These are phyloP conservation scores for Trichoderma koningiopsis DNA, from an alignment of 2,329 filamentous ascomycete species.

Conservation along the genomic window DNA sequence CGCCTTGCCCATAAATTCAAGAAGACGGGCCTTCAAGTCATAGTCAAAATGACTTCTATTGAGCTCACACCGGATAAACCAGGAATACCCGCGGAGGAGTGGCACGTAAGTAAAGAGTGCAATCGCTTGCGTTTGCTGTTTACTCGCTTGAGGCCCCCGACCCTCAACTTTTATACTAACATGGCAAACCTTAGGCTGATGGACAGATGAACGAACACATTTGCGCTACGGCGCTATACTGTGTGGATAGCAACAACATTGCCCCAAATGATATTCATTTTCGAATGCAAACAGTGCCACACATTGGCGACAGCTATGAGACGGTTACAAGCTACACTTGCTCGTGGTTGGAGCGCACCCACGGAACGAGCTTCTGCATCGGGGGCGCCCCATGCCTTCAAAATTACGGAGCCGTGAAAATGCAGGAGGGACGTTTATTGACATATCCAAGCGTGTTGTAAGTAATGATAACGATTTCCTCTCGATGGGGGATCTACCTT, in stretches of 20 bases:
- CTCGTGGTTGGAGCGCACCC: background rate
- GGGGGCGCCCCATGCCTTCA: background rate
- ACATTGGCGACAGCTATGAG: background rate
- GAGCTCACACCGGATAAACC: conserved; percentile 56
- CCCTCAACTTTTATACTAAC: background rate
- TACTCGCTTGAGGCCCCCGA: background rate
- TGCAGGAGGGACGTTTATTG: background rate
- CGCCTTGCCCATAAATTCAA: conserved; percentile 27
- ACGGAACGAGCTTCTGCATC: background rate
- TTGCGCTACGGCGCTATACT: conserved; percentile 34
- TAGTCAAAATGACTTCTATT: conserved; percentile 61
- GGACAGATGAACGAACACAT: conserved; percentile 36
- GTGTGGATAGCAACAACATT: conserved; percentile 7
- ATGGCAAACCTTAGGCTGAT: conserved; percentile 24
- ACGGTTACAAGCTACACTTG: background rate
- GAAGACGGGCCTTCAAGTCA: conserved; percentile 55
- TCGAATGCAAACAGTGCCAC: background rate
- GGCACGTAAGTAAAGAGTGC: conserved; percentile 40
- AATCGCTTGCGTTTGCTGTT: background rate
- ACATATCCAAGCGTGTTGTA: background rate
- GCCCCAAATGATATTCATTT: background rate
- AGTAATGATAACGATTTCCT: background rate
- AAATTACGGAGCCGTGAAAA: background rate
- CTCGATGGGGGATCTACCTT: background rate
- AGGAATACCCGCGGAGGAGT: conserved; percentile 45